Evolutionary conservation across 257 asterid genomes (phyloP).

Genomic region (Forsythia suspensa): DNA sequence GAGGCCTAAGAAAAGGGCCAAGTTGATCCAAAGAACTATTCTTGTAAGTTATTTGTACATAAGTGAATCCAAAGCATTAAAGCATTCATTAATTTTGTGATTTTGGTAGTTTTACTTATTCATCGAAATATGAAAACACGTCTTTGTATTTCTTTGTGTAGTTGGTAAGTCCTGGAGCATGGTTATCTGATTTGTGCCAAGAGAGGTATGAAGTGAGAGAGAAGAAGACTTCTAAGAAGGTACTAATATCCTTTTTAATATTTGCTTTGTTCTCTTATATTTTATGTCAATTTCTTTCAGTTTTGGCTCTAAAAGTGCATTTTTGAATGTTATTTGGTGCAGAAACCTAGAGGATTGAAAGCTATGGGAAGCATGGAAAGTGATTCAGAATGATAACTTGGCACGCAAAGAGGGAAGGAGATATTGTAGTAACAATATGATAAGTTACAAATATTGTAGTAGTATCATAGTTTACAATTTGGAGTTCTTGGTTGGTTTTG

Average conservation of each 20-base stretch:
- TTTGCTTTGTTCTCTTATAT: neutral
- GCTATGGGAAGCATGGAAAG: conserved; percentile 80
- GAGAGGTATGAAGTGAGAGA: conserved; percentile 88
- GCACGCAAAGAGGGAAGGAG: neutral
- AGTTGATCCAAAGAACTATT: conserved; percentile 62
- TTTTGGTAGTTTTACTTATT: neutral
- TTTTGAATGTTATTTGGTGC: conserved; percentile 24
- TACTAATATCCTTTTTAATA: neutral
- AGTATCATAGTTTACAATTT: neutral
- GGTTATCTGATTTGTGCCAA: conserved; percentile 77
- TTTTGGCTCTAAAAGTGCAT: neutral
- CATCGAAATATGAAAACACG: neutral
- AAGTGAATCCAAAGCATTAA: neutral
- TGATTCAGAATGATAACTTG: conserved; percentile 60
- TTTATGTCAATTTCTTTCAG: neutral
- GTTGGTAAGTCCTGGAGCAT: conserved; percentile 68
- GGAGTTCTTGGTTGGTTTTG: conserved; percentile 1
- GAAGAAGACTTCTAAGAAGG: conserved; percentile 73
- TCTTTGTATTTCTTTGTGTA: conserved; percentile 10
- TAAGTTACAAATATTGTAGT: neutral
- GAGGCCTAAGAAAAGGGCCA: conserved; percentile 85
- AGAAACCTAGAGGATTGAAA: conserved; percentile 72
- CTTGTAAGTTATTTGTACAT: conserved; percentile 37
- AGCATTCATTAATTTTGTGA: neutral
- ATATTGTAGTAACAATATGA: neutral